These are phyloP conservation scores for Aquilaria agallochum DNA, from an alignment of 441 rosid genomes.

Conservation along the genomic window DNA sequence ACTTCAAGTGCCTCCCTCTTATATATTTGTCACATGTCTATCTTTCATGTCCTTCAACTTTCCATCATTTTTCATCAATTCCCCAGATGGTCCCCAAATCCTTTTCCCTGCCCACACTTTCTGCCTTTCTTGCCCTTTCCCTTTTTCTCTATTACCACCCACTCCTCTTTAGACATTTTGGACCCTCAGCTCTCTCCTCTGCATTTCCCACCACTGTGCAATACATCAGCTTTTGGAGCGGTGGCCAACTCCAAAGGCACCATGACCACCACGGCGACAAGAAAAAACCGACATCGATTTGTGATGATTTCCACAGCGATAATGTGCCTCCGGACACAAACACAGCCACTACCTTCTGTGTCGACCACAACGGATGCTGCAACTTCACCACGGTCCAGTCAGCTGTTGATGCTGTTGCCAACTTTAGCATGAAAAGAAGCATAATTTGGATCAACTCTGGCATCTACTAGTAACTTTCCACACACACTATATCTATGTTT, in stretches of 20 bases:
- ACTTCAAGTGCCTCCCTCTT: conserved; percentile 40
- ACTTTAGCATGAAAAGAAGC: conserved; percentile 52
- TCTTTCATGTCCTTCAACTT: conserved; percentile 12
- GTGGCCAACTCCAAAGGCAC: conserved; percentile 17
- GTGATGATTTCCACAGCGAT: conserved; percentile 65
- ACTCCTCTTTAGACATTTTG: conserved; percentile 10
- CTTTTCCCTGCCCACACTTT: conserved; percentile 26
- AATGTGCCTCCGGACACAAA: conserved; percentile 70
- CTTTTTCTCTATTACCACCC: conserved; percentile 13
- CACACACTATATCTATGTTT: too few species aligned
- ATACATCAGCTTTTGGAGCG: not conserved
- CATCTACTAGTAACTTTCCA: conserved; percentile 52
- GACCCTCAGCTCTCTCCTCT: not conserved
- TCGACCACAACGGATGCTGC: conserved; percentile 77
- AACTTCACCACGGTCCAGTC: conserved; percentile 83
- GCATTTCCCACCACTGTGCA: conserved; percentile 15
- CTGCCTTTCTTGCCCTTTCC: conserved; percentile 38
- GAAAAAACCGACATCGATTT: conserved; percentile 31
- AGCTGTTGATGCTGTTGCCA: conserved; percentile 59
- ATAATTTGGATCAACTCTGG: conserved; percentile 83
- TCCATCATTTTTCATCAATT: conserved; percentile 9
- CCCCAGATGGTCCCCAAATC: conserved; percentile 21
- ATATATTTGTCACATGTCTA: conserved; percentile 14
- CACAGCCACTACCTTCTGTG: conserved; percentile 57
- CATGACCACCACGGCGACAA: conserved; percentile 19